phyloP scores from a whole-genome alignment of 208 protist species.

The Porcisia deanei region DNA sequence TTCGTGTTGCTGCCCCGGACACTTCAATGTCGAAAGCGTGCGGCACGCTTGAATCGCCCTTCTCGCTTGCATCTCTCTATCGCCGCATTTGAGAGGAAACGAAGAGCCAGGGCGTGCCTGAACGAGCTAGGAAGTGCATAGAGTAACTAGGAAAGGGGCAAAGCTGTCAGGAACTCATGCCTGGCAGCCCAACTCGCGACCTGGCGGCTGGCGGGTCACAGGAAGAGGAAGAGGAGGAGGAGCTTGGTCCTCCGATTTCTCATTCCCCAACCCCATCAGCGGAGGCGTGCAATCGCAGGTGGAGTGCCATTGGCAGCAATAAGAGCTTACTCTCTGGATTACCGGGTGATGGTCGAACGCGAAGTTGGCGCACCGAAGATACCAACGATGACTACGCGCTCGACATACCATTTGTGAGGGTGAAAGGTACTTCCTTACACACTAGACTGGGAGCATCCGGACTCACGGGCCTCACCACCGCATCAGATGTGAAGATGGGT shows the following conservation, averaged over 20 bases:
- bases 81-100: neutral
- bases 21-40: neutral
- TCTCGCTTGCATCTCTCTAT: neutral
- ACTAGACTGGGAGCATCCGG: neutral
- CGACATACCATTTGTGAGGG: conserved; percentile 46
- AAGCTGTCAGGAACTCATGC: conserved; percentile 5
- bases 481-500: neutral
- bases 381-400: conserved; percentile 49
- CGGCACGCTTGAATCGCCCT: neutral
- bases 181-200: neutral
- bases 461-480: neutral
- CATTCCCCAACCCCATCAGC: neutral
- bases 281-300: neutral
- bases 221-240: conserved; percentile 56
- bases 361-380: conserved; percentile 1
- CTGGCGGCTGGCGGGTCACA: neutral
- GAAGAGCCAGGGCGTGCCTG: neutral
- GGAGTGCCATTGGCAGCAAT: neutral
- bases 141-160: neutral
- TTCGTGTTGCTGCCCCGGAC: neutral
- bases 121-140: neutral
- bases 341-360: neutral
- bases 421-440: conserved; percentile 10
- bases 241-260: conserved; percentile 16
- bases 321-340: neutral